Evolutionary conservation across 768 basidiomycete genomes (phyloP), one percentile per base, ranked within the genome.

Genomic region (Tylopilus vinaceipallidus): DNA sequence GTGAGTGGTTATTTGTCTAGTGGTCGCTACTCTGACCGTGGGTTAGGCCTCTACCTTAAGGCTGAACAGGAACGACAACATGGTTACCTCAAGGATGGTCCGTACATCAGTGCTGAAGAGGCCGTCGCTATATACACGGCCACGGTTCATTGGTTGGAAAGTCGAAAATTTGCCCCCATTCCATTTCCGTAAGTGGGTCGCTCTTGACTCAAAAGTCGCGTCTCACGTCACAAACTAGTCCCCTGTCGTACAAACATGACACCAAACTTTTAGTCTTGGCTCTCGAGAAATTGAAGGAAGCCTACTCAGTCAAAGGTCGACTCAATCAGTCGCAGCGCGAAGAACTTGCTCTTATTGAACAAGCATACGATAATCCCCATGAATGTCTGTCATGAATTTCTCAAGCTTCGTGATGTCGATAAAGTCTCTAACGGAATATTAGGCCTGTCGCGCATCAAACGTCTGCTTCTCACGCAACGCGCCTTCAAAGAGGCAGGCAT

Each of bases 51-150:
- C 3, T 99, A 98, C 69, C 78, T 98, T 60, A 99, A 99, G 73
- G 95, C 97, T 22, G 97, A 99, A 72, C 97, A 99, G 66, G 97
- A 99, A 73, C 78, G 97, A 53, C 97, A 98, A 68, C 95, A 99
- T 61, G 95, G 88, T 3, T 99, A 99, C 67, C 83, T 99, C 56
- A 98, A 99, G 75, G 97, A 99, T 69, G 97, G 97, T 43, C 97
- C 97, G 6, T 98, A 99, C 66, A 94, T 99, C 70, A 95, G 91
- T 58, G 94, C 95, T 12, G 97, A 98, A 68, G 97, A 98, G 65
- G 97, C 95, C 45, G 95, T 98, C 19, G 97, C 97, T 3, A 94
- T 98, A 64, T 99, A 98, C 71, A 95, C 95, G 0, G 92, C 95
- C 10, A 98, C 95, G 1, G 95, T 98, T 3, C 95, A 99, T 70